Base-by-base conservation (phyloP, 140 eudicot species). In the Senecio squalidus region DNA sequence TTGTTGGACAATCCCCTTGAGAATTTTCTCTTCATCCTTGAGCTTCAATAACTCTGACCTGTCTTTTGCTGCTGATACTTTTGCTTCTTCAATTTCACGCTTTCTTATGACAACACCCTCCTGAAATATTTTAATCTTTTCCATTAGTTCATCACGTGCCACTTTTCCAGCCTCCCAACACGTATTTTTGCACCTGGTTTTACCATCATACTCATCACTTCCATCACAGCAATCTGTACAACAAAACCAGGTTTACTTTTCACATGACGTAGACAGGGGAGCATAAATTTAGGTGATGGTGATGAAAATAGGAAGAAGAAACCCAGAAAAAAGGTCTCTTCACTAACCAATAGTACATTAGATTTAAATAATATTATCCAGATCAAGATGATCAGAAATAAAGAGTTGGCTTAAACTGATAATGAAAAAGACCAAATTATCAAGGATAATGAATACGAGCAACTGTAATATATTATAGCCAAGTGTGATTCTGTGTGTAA, bases 141-240 rank as follows among this genome's bases (percentile, higher is more conserved):
- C 79, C 82, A 50, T 77, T 67, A 91, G 75, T 58, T 66, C 79
- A 33, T 86, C 92, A 64, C 96, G 62, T 31, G 95, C 96, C 20
- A 71, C 91, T 84, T 81, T 87, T 64, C 98, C 98, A 76, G 92
- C 84, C 67, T 91, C 98, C 98, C 98, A 86, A 68, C 98, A 91
- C n/a, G 94, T 86, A 70, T 84, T 91, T 6, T 75, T 66, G 82
- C 98, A 91, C 72, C 57, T 84, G 44, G 74, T 60, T 60, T 69
- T 79, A 61, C 98, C 98, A 81, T 77, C 86, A 77, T 86, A 86
- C 81, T 91, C 98, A 27, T 91, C 98, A 73, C 98, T 91, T 49
- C 98, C 98, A 62, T 91, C 98, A 72, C 98, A 91, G 71, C 98
- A 91, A 86, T 91, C 98, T 91, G 88, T 62, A 21, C 54, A 71